phyloP scores from a whole-genome alignment of 2,329 filamentous ascomycete species.

The Orbilia quercus region DNA sequence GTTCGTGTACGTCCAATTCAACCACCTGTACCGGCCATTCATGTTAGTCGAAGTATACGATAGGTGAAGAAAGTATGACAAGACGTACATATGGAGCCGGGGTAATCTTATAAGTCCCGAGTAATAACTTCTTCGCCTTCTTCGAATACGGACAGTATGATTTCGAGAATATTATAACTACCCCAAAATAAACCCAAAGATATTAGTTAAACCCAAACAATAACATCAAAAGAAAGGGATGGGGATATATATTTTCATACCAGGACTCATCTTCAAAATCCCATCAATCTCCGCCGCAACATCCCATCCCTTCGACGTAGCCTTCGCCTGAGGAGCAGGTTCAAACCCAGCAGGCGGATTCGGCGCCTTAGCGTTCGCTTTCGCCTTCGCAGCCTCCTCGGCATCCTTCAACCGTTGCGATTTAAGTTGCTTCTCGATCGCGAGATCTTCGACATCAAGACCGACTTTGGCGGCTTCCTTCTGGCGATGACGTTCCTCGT shows the following conservation, averaged over 20 bases:
- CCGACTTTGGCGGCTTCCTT: slow-evolving; percentile 64
- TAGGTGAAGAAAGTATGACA: background rate
- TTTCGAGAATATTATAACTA: slow-evolving; percentile 98
- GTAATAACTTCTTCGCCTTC: slow-evolving; percentile 83
- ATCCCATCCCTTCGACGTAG: slow-evolving; percentile 69
- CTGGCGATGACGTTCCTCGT: slow-evolving; percentile 68
- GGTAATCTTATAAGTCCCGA: slow-evolving; percentile 84
- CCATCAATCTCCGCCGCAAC: slow-evolving; percentile 77
- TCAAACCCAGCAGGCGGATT: slow-evolving; percentile 61
- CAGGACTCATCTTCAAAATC: slow-evolving; percentile 85
- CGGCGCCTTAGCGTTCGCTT: slow-evolving; percentile 74
- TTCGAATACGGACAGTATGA: slow-evolving; percentile 88
- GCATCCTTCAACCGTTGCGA: slow-evolving; percentile 74
- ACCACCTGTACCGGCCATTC: slow-evolving; percentile 71
- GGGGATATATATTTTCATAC: too few species aligned
- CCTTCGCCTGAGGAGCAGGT: slow-evolving; percentile 61
- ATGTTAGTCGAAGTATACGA: background rate
- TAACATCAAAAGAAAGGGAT: too few species aligned
- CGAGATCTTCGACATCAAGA: slow-evolving; percentile 70
- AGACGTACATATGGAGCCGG: slow-evolving; percentile 73
- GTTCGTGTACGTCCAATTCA: slow-evolving; percentile 84
- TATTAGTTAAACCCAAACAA: slow-evolving; percentile 38
- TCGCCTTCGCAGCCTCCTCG: slow-evolving; percentile 75
- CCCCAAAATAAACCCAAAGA: slow-evolving; percentile 17
- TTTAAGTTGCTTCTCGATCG: slow-evolving; percentile 68